Evolutionary conservation across 495 filamentous ascomycete genomes (phyloP), one percentile per base, ranked within the genome.

Genomic region (Elaphomyces granulatus): DNA sequence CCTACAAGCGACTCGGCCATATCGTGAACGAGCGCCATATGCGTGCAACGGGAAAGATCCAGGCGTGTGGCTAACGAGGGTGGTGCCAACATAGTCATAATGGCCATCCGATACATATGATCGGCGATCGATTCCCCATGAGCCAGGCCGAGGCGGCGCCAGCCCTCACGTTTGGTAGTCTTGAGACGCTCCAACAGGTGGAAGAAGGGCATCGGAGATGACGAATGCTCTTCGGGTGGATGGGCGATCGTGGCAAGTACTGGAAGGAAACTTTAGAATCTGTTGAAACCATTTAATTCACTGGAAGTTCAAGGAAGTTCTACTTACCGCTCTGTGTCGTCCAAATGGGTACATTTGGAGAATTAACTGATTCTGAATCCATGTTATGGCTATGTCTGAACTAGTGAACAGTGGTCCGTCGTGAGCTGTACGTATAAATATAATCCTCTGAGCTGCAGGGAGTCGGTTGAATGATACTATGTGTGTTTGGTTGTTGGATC

Each of bases 31-130:
- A 98, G 68, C 10, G 85, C 86, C 83, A 98, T 88, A 59, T 83
- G 80, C 50, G 83, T 86, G 68, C 90, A 95, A 46, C 76, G 79
- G 2, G 73, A 65, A 44, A 94, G 70, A 55, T 96, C 76, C 48
- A 98, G 58, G 20, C 63, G 65, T 8, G 70, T 53, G 8, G 77
- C 64, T 8, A 93, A 72, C 10, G 83, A 66, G 0, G 79, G 63
- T 14, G 90, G 92, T n/a, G 84, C 87, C 38, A 96, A 71, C 77
- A 98, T 82, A 23, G 83, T 83, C 63, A 96, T 83, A 52, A 98
- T 75, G 36, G 87, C 85, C 90, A 98, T 98, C 53, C 90, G 84
- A 61, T 98, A 96, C 90, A 98, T 98, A 67, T 98, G 90, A 61
- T 98, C 90, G 18, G 85, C 72, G 57, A 98, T 94, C 1, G 83